Percentiles rank a stretch among this genome's conserved stretches.
Evolutionary conservation across 2,329 filamentous ascomycete genomes (phyloP).

Genomic region (Rhinocladiella similis): DNA sequence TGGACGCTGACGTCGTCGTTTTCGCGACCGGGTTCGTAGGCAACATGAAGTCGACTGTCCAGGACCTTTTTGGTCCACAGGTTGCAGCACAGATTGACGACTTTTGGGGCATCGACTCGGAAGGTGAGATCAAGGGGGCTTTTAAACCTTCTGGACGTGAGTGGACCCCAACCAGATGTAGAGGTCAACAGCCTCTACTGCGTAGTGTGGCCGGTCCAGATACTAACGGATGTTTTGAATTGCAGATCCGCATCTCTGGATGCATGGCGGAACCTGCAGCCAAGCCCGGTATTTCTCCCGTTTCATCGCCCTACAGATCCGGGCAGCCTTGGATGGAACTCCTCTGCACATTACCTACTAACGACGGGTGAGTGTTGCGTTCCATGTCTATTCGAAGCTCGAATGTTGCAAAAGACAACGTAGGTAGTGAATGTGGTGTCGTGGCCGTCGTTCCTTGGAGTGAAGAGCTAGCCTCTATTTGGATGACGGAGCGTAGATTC

Average conservation of each 20-base stretch:
- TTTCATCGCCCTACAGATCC: slow-evolving; percentile 48
- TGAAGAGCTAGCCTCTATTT: too few species aligned
- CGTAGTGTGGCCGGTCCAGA: too few species aligned
- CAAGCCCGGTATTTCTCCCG: slow-evolving; percentile 42
- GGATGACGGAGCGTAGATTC: too few species aligned
- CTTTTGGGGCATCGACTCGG: slow-evolving; percentile 40
- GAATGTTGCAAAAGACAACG: too few species aligned
- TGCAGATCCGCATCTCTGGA: slow-evolving; percentile 40
- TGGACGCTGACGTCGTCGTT: slow-evolving; percentile 49
- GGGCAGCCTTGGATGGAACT: slow-evolving; percentile 32
- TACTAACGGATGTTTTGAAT: not conserved
- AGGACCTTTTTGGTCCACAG: slow-evolving; percentile 41
- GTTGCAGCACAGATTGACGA: slow-evolving; percentile 29
- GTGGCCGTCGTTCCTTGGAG: too few species aligned
- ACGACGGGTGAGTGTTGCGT: too few species aligned
- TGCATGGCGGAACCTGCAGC: slow-evolving; percentile 44
- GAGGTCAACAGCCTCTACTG: too few species aligned
- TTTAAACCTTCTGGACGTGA: slow-evolving; percentile 32
- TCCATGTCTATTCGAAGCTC: too few species aligned
- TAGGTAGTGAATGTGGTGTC: too few species aligned
- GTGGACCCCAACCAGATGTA: too few species aligned
- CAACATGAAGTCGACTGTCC: slow-evolving; percentile 41
- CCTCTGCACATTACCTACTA: slow-evolving; percentile 5
- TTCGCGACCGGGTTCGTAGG: slow-evolving; percentile 49
- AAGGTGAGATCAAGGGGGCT: slow-evolving; percentile 48